Evolutionary conservation across 257 asterid genomes (phyloP).

Genomic region (Jaltomata sinuosa): DNA sequence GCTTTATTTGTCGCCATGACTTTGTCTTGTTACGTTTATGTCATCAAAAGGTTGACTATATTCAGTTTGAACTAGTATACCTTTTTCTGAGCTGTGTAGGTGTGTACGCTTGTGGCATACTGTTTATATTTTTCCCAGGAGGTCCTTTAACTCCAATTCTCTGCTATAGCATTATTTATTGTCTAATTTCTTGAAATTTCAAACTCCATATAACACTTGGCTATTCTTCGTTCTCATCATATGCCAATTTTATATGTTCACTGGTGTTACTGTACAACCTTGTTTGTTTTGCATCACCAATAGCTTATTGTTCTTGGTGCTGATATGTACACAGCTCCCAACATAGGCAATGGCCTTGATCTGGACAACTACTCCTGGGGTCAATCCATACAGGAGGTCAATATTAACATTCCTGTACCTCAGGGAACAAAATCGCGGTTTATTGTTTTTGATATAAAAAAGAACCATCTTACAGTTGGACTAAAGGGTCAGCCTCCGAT

Average conservation of each 20-base stretch:
- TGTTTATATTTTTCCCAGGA: too few species aligned
- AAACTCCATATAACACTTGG: neutral
- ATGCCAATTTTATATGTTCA: neutral
- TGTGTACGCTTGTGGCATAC: neutral
- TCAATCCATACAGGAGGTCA: conserved; percentile 67
- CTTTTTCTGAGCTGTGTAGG: neutral
- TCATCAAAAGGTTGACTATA: neutral
- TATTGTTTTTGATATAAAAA: conserved; percentile 20
- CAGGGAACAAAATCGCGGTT: conserved; percentile 34
- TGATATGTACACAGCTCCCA: conserved; percentile 31
- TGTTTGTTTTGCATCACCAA: neutral
- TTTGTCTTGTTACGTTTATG: neutral
- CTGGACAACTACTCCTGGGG: conserved; percentile 63
- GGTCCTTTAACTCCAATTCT: neutral
- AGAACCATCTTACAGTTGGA: conserved; percentile 24
- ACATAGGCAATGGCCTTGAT: conserved; percentile 64
- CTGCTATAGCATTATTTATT: neutral
- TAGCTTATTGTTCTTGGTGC: neutral
- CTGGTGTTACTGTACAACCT: neutral
- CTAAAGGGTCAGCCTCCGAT: conserved; percentile 34
- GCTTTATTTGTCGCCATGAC: neutral
- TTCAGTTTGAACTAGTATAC: neutral
- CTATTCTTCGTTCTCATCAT: neutral
- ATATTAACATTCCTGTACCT: conserved; percentile 47
- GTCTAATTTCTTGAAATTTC: neutral